Percentiles rank a stretch among this genome's conserved stretches.
phyloP scores from a whole-genome alignment of 139 green algal species.

The Astrephomene gubernaculifera region DNA sequence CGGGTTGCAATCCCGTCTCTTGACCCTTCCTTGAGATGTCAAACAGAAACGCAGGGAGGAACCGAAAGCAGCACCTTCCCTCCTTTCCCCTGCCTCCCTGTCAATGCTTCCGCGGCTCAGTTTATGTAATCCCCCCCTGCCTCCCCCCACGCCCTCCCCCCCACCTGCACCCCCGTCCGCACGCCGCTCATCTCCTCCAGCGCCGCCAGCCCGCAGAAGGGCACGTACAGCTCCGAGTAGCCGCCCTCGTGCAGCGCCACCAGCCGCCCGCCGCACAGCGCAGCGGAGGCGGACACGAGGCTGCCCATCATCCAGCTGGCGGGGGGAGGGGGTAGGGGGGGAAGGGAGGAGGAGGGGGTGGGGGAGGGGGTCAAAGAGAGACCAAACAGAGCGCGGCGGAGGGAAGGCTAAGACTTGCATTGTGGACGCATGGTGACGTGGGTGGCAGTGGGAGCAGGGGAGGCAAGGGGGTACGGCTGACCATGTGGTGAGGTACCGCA shows the following conservation, averaged over 20 bases:
- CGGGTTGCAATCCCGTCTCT: no score
- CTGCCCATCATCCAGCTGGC: constrained; percentile 50
- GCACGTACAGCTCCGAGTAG: constrained; percentile 54
- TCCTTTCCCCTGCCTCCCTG: no score
- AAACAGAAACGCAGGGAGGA: no score
- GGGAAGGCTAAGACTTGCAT: no score
- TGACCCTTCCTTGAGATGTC: no score
- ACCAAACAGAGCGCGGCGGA: no score
- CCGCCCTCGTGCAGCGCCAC: constrained; percentile 56
- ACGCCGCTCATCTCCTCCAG: constrained; percentile 54
- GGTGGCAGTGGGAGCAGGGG: no score
- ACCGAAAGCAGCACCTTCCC: no score
- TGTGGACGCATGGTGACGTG: no score
- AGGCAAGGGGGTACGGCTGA: no score
- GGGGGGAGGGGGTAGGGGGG: background rate
- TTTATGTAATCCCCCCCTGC: background rate
- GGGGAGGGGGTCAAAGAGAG: background rate
- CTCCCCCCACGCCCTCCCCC: background rate
- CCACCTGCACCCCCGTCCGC: constrained; percentile 29
- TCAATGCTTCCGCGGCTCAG: no score
- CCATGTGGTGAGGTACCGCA: no score
- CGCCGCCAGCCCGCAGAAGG: constrained; percentile 63
- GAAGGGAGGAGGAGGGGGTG: background rate
- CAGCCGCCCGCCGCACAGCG: constrained; percentile 46
- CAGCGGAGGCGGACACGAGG: constrained; percentile 29